phyloP scores from a whole-genome alignment of 352 stramenopile genomes.

The Pythium graminicola region DNA sequence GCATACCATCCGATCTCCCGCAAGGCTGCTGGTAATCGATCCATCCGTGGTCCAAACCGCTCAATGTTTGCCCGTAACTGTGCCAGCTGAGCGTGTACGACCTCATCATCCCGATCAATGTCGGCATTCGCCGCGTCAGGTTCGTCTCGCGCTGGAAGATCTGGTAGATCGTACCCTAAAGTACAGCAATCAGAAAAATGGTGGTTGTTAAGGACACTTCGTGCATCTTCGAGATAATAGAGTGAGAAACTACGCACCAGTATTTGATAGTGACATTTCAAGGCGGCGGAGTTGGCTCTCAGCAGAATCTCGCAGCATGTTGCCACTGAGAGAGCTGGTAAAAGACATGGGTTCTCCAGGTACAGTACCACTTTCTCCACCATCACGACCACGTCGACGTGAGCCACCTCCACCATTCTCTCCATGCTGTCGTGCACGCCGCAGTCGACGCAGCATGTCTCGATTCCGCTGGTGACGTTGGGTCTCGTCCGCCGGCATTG shows the following conservation, averaged over 20 bases:
- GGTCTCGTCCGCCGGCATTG: slow-evolving; percentile 1
- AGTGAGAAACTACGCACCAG: slow-evolving; percentile 2
- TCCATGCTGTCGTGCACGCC: slow-evolving; percentile 1
- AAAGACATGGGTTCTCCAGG: slow-evolving; percentile 7
- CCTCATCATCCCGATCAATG: slow-evolving; percentile 12
- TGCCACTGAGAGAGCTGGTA: slow-evolving; percentile 11
- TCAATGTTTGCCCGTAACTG: slow-evolving; percentile 15
- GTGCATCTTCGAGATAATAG: background rate
- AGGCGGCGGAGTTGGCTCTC: slow-evolving; percentile 18
- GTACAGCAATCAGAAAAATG: no score
- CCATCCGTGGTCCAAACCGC: slow-evolving; percentile 16
- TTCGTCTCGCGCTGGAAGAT: slow-evolving; percentile 11
- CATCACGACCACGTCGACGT: slow-evolving; percentile 11
- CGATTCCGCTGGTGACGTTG: slow-evolving; percentile 12
- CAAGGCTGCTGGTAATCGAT: slow-evolving; percentile 16
- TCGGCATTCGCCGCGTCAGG: background rate
- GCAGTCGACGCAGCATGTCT: slow-evolving; percentile 18
- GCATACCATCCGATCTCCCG: slow-evolving; percentile 18
- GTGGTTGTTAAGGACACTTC: no score
- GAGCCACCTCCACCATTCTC: slow-evolving; percentile 1
- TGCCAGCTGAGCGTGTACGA: slow-evolving; percentile 8
- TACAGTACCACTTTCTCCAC: background rate
- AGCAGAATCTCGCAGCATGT: slow-evolving; percentile 17
- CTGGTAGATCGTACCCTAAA: slow-evolving; percentile 14
- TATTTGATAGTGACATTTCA: slow-evolving; percentile 8